Evolutionary conservation across 2,329 filamentous ascomycete species (phyloP), one percentile per base, ranked within the genome.

Genomic region (Calonectria pseudoreteaudii): DNA sequence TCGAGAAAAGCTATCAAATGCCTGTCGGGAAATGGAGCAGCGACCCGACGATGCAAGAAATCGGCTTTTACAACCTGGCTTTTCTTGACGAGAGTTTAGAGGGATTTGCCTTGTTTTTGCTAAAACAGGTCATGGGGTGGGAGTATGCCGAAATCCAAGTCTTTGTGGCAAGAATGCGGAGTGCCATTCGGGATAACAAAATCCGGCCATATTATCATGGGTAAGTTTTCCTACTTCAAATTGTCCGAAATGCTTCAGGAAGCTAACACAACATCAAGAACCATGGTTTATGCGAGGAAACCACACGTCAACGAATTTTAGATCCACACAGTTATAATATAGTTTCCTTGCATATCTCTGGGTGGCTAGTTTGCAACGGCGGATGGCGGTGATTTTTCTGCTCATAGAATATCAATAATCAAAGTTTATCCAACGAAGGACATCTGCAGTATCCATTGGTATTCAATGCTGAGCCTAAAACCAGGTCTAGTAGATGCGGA

Each of bases 61-160:
- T 78, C 34, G 77, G 73, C n/a, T n/a, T 44, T 0, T 79, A 62
- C 5, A 68, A 79, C 14, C 56, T 68, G 5, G 60, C 50, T 7
- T 79, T 76, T 10, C 74, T 79, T 16, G 68, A 74, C 6, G 65
- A 66, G 34, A 76, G 75, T 4, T 41, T 79, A 13, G 77, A 71
- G 26, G 77, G 52, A 0, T 79, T 75, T 53, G 77, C 74, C 2
- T 62, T 77, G 18, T 76, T 74, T 41, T 49, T 74, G 0, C 38
- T 79, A 4, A 70, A 70, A 2, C 49, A 78, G 67, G 71, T 79
- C 14, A 47, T 78, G 49, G 77, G 74, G 14, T 78, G 77, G 74
- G 70, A 74, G 14, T 52, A 41, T n/a, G 66, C 60, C 2, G 66
- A 79, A 50, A 69, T 75, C 8, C 66, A 70, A 3, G 36, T 66